These are phyloP conservation scores for Calonectria pseudoturangicola DNA, from an alignment of 2,329 filamentous ascomycete species.

Conservation along the genomic window DNA sequence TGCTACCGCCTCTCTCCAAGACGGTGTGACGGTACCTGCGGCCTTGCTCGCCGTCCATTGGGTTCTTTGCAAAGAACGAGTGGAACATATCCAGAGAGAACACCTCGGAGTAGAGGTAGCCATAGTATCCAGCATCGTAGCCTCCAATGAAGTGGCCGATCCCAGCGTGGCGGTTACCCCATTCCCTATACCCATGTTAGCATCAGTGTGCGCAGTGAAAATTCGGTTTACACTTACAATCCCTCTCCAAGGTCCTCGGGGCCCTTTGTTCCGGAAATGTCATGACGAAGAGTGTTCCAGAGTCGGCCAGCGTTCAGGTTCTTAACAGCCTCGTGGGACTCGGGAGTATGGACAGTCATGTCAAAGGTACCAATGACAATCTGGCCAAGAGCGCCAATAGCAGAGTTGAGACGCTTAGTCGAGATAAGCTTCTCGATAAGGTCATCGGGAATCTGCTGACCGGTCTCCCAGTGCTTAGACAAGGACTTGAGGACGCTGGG, in stretches of 20 bases:
- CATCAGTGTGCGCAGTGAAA: not conserved
- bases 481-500: constrained; percentile 78
- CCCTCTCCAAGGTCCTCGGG: constrained; percentile 79
- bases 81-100: constrained; percentile 93
- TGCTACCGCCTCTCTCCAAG: constrained; percentile 84
- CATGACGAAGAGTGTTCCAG: constrained; percentile 83
- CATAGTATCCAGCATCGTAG: constrained; percentile 91
- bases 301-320: constrained; percentile 77
- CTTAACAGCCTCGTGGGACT: constrained; percentile 81
- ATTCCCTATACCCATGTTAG: constrained; percentile 68
- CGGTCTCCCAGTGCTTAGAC: constrained; percentile 83
- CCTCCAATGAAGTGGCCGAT: constrained; percentile 90
- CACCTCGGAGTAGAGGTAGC: constrained; percentile 83
- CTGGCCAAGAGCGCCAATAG: constrained; percentile 85
- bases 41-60: constrained; percentile 85
- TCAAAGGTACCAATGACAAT: constrained; percentile 89
- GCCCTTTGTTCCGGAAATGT: constrained; percentile 84
- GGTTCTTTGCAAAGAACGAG: constrained; percentile 84
- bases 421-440: constrained; percentile 83
- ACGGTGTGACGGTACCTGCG: constrained; percentile 86
- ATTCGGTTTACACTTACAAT: constrained; percentile 64
- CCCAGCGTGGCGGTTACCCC: constrained; percentile 86
- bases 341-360: constrained; percentile 85
- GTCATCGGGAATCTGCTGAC: constrained; percentile 82
- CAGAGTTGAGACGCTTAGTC: constrained; percentile 88